phyloP scores from a whole-genome alignment of 2,329 filamentous ascomycete species.

The Nakataea oryzae region DNA sequence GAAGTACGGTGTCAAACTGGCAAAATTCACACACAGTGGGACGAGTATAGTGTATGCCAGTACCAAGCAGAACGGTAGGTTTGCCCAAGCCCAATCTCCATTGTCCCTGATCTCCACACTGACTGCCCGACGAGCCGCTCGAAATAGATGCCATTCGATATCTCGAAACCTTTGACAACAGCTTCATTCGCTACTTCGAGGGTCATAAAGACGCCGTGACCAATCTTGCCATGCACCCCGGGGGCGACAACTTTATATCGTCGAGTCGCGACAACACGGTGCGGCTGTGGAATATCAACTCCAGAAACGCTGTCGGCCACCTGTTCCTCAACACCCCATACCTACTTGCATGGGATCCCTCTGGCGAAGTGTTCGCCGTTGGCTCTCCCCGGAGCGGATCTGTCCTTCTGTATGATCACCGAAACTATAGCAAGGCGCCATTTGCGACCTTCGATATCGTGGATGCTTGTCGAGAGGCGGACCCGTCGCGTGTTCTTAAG shows the following conservation, averaged over 20 bases:
- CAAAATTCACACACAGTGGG: conserved; percentile 85
- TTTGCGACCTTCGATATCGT: conserved; percentile 78
- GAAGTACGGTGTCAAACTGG: conserved; percentile 92
- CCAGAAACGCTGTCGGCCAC: conserved; percentile 68
- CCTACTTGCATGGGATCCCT: conserved; percentile 84
- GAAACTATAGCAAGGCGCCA: conserved; percentile 86
- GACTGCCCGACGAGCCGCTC: background rate
- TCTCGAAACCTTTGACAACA: conserved; percentile 88
- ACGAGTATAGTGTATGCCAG: conserved; percentile 91
- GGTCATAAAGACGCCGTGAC: conserved; percentile 83
- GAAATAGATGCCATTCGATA: conserved; percentile 66
- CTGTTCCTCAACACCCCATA: conserved; percentile 73
- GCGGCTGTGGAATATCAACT: conserved; percentile 79
- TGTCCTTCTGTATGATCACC: conserved; percentile 82
- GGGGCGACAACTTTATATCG: conserved; percentile 83
- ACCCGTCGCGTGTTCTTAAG: conserved; percentile 47
- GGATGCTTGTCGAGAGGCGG: conserved; percentile 36
- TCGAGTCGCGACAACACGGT: conserved; percentile 87
- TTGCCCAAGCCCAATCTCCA: background rate
- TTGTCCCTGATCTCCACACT: background rate
- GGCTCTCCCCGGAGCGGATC: conserved; percentile 71
- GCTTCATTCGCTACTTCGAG: conserved; percentile 91
- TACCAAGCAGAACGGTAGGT: conserved; percentile 78
- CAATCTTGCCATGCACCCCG: conserved; percentile 71
- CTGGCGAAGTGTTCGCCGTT: conserved; percentile 82